Conservation (phyloP, 805 yeast species). For the Monosporozyma solicola region DNA sequence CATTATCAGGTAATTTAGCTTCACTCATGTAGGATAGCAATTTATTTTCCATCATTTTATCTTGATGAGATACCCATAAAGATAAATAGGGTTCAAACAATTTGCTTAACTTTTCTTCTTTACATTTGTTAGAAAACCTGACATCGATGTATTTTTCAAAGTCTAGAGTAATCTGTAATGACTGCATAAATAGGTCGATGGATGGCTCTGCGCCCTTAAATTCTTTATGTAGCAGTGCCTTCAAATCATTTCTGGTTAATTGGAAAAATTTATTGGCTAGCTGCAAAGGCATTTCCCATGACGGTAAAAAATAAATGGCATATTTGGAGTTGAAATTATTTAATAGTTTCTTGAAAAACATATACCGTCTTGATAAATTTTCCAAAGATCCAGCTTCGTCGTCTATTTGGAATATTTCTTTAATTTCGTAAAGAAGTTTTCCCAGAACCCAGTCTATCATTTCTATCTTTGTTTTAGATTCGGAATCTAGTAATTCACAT, state of each 20-base stretch:
- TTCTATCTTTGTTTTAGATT: constrained; percentile 45
- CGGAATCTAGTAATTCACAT: constrained; percentile 58
- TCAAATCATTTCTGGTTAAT: constrained; percentile 59
- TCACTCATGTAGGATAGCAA: constrained; percentile 56
- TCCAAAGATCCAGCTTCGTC: constrained; percentile 96
- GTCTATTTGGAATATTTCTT: constrained; percentile 59
- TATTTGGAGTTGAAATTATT: constrained; percentile 47
- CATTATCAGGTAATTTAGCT: constrained; percentile 42
- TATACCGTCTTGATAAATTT: constrained; percentile 70
- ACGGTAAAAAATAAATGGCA: constrained; percentile 49
- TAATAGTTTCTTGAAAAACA: constrained; percentile 68
- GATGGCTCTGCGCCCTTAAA: constrained; percentile 36
- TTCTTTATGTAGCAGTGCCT: constrained; percentile 40
- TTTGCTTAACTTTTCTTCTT: constrained; percentile 41
- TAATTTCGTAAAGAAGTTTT: constrained; percentile 62
- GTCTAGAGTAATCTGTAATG: constrained; percentile 70
- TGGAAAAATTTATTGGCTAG: constrained; percentile 57
- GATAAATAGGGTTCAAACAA: constrained; percentile 80
- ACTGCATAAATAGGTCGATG: constrained; percentile 55
- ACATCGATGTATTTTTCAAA: constrained; percentile 69
- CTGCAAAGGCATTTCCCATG: constrained; percentile 62
- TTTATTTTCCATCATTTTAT: constrained; percentile 49
- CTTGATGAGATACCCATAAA: constrained; percentile 84
- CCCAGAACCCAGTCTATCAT: constrained; percentile 65
- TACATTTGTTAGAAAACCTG: constrained; percentile 43